Percentiles rank a stretch among this genome's conserved stretches.
Conservation (phyloP, 345 rosid species). For the Ailanthus altissimus region DNA sequence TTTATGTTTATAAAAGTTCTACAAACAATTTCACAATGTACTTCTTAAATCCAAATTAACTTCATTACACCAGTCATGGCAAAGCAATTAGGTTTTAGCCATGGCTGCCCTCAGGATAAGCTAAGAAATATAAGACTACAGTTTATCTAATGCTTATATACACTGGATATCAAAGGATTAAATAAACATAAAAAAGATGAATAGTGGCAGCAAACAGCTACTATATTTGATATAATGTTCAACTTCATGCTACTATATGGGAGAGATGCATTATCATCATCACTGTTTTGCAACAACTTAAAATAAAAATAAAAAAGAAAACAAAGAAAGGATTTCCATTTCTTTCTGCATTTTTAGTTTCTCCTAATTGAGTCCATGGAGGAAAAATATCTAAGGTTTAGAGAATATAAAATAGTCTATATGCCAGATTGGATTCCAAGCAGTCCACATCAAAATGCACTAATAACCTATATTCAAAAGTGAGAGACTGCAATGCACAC, state of each 20-base stretch:
- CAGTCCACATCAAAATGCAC: neutral
- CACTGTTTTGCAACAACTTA: neutral
- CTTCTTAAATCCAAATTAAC: neutral
- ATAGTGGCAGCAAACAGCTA: constrained; percentile 1
- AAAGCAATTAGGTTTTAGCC: neutral
- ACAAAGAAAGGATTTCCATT: neutral
- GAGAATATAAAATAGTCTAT: neutral
- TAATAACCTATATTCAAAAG: neutral
- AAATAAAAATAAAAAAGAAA: too few species aligned
- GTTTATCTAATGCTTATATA: neutral
- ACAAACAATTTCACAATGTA: neutral
- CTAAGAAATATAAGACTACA: neutral
- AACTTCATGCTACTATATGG: too few species aligned
- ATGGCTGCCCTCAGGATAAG: neutral
- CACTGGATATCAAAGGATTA: neutral
- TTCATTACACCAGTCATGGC: neutral
- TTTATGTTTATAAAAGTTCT: neutral
- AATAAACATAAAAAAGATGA: neutral
- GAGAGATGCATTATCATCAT: too few species aligned
- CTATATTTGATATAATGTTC: neutral
- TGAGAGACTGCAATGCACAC: neutral
- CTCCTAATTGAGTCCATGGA: too few species aligned
- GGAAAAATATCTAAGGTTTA: neutral
- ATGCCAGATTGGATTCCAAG: neutral
- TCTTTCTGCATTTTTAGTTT: too few species aligned